Percentiles rank a stretch among this genome's conserved stretches.
Evolutionary conservation across 371 early-diverging fungal species (phyloP).

Genomic region (Mycotypha africana): DNA sequence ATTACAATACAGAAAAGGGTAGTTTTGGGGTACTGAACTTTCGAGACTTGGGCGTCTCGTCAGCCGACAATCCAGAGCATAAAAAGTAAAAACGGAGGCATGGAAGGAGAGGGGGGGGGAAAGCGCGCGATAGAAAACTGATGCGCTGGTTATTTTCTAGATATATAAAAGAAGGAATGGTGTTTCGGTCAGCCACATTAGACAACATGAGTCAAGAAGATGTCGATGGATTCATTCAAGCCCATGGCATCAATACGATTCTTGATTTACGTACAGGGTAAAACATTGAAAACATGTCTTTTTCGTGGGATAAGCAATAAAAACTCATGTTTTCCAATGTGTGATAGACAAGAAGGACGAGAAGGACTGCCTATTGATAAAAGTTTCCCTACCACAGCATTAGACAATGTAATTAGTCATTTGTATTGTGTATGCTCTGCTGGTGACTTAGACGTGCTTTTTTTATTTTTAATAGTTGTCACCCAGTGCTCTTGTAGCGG

Average conservation of each 20-base stretch:
- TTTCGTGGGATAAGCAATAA: neutral
- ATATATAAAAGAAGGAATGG: conserved; percentile 19
- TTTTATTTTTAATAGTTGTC: too few species aligned
- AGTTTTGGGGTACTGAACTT: conserved; percentile 25
- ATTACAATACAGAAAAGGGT: conserved; percentile 14
- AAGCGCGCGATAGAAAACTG: neutral
- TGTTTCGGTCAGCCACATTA: conserved; percentile 27
- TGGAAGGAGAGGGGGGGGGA: too few species aligned
- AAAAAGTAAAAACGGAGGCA: conserved; percentile 14
- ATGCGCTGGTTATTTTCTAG: conserved; percentile 1
- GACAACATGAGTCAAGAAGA: conserved; percentile 21
- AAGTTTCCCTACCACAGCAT: conserved; percentile 21
- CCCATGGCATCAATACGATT: conserved; percentile 22
- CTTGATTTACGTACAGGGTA: conserved; percentile 24
- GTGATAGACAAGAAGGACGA: conserved; percentile 18
- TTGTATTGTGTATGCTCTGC: too few species aligned
- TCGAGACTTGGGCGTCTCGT: conserved; percentile 23
- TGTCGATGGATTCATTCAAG: conserved; percentile 16
- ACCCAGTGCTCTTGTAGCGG: neutral
- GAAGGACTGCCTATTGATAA: conserved; percentile 28
- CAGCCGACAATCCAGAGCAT: conserved; percentile 15
- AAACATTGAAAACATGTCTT: neutral
- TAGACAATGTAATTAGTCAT: conserved; percentile 14
- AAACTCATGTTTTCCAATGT: neutral
- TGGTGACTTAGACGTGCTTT: too few species aligned